Evolutionary conservation across 2,329 filamentous ascomycete genomes (phyloP).

Genomic region (Penicillium freii): DNA sequence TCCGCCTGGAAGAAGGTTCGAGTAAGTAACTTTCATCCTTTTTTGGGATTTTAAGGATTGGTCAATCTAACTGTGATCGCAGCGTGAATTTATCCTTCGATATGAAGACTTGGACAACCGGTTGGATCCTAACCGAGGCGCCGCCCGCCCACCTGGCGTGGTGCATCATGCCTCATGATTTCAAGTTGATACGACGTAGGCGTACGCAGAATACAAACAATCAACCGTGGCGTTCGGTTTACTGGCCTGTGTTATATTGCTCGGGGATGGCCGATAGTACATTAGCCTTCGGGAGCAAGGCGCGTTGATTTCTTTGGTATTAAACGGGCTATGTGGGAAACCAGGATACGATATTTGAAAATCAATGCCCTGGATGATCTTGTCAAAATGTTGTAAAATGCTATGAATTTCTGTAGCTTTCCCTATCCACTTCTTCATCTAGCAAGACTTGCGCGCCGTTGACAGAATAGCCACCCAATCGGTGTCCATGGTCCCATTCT

Average conservation of each 20-base stretch:
- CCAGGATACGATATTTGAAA: constrained; percentile 27
- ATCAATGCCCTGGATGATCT: constrained; percentile 28
- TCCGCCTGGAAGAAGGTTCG: constrained; percentile 50
- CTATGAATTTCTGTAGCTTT: not conserved
- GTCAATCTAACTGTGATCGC: constrained; percentile 14
- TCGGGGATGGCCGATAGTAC: constrained; percentile 27
- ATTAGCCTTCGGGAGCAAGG: constrained; percentile 24
- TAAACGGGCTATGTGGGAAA: constrained; percentile 26
- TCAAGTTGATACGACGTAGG: constrained; percentile 10
- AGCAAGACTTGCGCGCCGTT: constrained; percentile 28
- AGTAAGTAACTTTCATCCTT: constrained; percentile 33
- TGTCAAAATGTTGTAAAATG: constrained; percentile 5
- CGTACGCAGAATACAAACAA: constrained; percentile 21
- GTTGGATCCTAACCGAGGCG: constrained; percentile 39
- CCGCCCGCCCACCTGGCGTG: constrained; percentile 37
- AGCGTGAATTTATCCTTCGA: constrained; percentile 50
- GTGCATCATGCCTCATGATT: constrained; percentile 39
- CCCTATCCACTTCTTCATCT: not conserved
- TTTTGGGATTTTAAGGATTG: not conserved
- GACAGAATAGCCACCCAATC: constrained; percentile 33
- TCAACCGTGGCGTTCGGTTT: constrained; percentile 36
- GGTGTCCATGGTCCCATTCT: constrained; percentile 23
- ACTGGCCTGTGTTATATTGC: constrained; percentile 28
- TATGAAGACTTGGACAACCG: constrained; percentile 52
- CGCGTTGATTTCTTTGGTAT: constrained; percentile 27